Base-by-base conservation (phyloP, 2,329 filamentous ascomycete genomes). In the Dryadomyces quercivorus region DNA sequence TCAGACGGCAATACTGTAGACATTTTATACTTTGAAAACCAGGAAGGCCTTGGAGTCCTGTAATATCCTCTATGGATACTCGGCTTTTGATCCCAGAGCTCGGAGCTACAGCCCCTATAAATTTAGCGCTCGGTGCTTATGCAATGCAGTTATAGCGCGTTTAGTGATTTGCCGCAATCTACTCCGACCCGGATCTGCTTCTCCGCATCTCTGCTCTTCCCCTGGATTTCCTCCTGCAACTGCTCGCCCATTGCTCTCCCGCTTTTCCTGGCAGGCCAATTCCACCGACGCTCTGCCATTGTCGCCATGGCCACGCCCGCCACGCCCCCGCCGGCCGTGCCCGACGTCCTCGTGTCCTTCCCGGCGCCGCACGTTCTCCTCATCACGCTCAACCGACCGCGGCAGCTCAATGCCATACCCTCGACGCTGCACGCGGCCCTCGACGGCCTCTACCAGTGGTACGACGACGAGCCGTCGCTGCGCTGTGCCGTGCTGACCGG, bases 401-500 rank as follows among this genome's bases (percentile, higher is more conserved):
- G 67, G 36, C 71, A 75, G 56, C 77, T 84, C 62, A 85, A 85
- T 67, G 74, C 77, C 52, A 73, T 85, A 62, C 71, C 69, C 8
- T 66, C 69, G 1, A 62, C 69, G 4, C 71, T 72, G 63, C 77
- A 82, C 65, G 65, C 67, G 54, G 70, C 71, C 53, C 71, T 82
- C 40, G 70, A 71, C 56, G 57, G 59, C 1, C 69, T 80, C 26
- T 69, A 62, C 59, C 58, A 69, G 16, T 85, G 80, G 76, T 84
- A 78, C 65, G 84, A 87, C 62, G 64, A 63, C n/a, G 76, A 86
- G 65, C 76, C 81, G 1, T 66, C 67, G 1, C 73, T 86, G 49
- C 76, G 78, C 48, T 81, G 79, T 62, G 82, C 79, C 48, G 73
- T 87, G 2, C 63, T 87, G 48, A 85, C 82, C 0, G 84, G 84